A percentile compares a stretch with the other conserved stretches of the same genome.
phyloP scores from a whole-genome alignment of 1,284 basidiomycete species.

The Leccinum pallidistipes region DNA sequence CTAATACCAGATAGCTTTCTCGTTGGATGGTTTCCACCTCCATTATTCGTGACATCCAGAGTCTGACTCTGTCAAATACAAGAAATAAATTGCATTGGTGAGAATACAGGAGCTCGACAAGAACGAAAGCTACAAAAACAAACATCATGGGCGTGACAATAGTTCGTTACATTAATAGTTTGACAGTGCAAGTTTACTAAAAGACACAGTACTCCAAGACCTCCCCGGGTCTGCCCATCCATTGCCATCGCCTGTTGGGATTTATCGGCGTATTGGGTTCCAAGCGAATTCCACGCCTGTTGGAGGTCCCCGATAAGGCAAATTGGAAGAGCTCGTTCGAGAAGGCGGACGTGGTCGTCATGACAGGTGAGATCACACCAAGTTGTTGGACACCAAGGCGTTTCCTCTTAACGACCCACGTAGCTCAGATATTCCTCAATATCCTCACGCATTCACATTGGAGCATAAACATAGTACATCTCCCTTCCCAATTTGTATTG shows the following conservation, averaged over 20 bases:
- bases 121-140: conserved; percentile 1
- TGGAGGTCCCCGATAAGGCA: conserved; percentile 65
- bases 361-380: conserved; percentile 58
- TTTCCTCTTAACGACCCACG: conserved; percentile 1
- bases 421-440: conserved; percentile 81
- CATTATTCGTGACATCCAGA: neutral
- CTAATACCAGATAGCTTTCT: neutral
- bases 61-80: neutral
- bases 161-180: conserved; percentile 1
- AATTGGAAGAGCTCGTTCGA: conserved; percentile 67
- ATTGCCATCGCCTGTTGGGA: conserved; percentile 69
- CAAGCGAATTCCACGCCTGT: conserved; percentile 60
- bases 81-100: conserved; percentile 7
- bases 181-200: conserved; percentile 11
- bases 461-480: conserved; percentile 57
- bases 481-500: neutral
- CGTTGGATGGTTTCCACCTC: too few relatives aligned
- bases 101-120: neutral
- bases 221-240: conserved; percentile 77
- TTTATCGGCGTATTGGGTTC: conserved; percentile 73
- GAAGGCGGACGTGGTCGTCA: conserved; percentile 72
- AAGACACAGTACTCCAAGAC: conserved; percentile 51
- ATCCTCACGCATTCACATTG: conserved; percentile 78
- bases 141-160: neutral
- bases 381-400: neutral